Conservation (phyloP, 108 stramenopile species). For the Nitzschia sp. region DNA sequence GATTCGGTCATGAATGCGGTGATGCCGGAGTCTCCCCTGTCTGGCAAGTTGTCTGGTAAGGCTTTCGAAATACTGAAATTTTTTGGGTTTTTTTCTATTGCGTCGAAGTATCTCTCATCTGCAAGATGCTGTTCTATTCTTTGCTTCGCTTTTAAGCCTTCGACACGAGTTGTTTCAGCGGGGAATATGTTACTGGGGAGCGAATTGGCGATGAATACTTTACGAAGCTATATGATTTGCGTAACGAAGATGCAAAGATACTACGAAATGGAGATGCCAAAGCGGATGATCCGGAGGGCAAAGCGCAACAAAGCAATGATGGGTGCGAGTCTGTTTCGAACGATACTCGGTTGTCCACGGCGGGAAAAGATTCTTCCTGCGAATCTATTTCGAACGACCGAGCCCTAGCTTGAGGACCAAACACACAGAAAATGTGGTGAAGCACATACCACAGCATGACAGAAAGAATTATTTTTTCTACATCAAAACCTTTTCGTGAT, state of each 20-base stretch:
- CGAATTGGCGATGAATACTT: slow-evolving; percentile 80
- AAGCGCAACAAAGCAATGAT: slow-evolving; percentile 62
- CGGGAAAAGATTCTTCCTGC: slow-evolving; percentile 9
- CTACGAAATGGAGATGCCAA: slow-evolving; percentile 30
- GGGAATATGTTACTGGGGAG: slow-evolving; percentile 91
- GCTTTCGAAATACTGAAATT: no score
- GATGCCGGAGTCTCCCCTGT: slow-evolving; percentile 22
- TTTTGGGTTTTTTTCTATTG: neutral
- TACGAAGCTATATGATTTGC: slow-evolving; percentile 58
- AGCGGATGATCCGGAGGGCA: neutral
- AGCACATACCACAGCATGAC: no score
- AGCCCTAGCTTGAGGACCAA: neutral
- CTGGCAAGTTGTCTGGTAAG: no score
- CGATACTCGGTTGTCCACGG: slow-evolving; percentile 35
- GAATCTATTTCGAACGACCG: slow-evolving; percentile 18
- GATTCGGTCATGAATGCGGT: slow-evolving; percentile 54
- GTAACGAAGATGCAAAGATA: slow-evolving; percentile 80
- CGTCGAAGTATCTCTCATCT: no score
- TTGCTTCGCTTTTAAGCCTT: slow-evolving; percentile 58
- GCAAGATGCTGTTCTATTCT: neutral
- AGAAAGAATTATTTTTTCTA: no score
- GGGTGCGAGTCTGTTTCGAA: slow-evolving; percentile 80
- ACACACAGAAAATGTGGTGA: no score
- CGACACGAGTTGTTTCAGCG: slow-evolving; percentile 97
- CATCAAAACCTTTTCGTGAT: no score